A percentile compares a stretch with the other conserved stretches of the same genome.
phyloP scores from a whole-genome alignment of 2,329 filamentous ascomycete genomes.

The Colletotrichum phormii region DNA sequence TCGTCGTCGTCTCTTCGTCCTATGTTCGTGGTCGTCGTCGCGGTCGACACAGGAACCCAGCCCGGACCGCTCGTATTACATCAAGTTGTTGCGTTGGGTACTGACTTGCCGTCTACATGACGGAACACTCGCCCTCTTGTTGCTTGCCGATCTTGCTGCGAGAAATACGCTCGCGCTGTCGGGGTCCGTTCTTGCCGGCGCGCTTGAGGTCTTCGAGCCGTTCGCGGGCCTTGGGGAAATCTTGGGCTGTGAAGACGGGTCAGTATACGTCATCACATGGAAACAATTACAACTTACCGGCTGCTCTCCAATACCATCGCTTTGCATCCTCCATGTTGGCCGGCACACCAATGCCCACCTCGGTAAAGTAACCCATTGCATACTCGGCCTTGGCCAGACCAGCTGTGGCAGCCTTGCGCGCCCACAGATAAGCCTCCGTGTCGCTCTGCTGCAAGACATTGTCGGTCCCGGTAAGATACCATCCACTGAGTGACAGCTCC shows the following conservation, averaged over 20 bases:
- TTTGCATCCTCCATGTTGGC: constrained; percentile 94
- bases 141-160: constrained; percentile 85
- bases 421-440: constrained; percentile 97
- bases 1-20: constrained; percentile 5
- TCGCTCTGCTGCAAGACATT: constrained; percentile 92
- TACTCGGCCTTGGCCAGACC: constrained; percentile 95
- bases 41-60: constrained; percentile 26
- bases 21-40: constrained; percentile 17
- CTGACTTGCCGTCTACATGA: constrained; percentile 72
- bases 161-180: constrained; percentile 82
- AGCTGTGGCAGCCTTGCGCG: constrained; percentile 88
- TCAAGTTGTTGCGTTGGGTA: background rate
- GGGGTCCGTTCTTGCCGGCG: constrained; percentile 73
- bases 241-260: constrained; percentile 74
- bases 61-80: constrained; percentile 24
- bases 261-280: constrained; percentile 39
- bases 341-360: constrained; percentile 90
- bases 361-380: constrained; percentile 97
- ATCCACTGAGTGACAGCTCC: constrained; percentile 86
- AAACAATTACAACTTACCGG: constrained; percentile 76
- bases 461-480: constrained; percentile 93
- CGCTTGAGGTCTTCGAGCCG: constrained; percentile 92
- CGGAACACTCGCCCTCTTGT: constrained; percentile 86
- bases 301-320: constrained; percentile 97
- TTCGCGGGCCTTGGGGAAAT: constrained; percentile 93